A percentile compares a stretch with the other conserved stretches of the same genome.
Evolutionary conservation across 1,284 basidiomycete genomes (phyloP).

Genomic region (Fistulina hepatica): DNA sequence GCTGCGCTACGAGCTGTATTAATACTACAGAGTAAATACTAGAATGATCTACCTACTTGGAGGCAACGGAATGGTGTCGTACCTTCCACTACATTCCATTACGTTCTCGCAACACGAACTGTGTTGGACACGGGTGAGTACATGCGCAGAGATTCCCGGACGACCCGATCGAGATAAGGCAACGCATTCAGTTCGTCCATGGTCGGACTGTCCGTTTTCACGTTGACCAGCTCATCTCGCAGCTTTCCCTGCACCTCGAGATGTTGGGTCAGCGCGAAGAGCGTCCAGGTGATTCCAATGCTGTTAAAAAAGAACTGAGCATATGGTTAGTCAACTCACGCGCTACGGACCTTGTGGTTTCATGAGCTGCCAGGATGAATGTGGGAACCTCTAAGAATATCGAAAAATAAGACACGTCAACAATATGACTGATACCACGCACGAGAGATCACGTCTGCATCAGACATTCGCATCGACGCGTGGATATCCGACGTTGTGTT

Average conservation of each 20-base stretch:
- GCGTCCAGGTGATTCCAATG: conserved; percentile 8
- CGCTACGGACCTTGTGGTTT: conserved; percentile 7
- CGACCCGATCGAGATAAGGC: conserved; percentile 8
- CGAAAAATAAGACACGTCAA: background rate
- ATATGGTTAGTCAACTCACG: background rate
- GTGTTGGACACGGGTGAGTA: conserved; percentile 5
- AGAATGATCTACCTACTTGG: too few species aligned
- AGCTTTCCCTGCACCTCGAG: conserved; percentile 3
- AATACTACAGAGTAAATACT: too few species aligned
- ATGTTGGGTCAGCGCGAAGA: conserved; percentile 10
- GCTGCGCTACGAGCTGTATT: too few species aligned
- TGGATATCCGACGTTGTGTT: conserved; percentile 31
- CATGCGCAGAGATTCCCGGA: conserved; percentile 9
- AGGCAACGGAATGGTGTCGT: too few species aligned
- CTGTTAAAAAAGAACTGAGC: conserved; percentile 9
- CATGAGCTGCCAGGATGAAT: conserved; percentile 10
- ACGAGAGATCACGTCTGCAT: conserved; percentile 42
- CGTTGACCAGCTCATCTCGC: conserved; percentile 4
- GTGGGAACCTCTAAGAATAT: conserved; percentile 13
- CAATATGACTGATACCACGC: conserved; percentile 3
- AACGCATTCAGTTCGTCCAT: conserved; percentile 10
- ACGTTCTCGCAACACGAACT: conserved; percentile 17
- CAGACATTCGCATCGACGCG: conserved; percentile 27
- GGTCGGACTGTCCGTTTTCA: conserved; percentile 5
- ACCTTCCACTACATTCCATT: too few species aligned